Evolutionary conservation across 1,284 basidiomycete genomes (phyloP), one percentile per base, ranked within the genome.

Genomic region (Naganishia cerealis): DNA sequence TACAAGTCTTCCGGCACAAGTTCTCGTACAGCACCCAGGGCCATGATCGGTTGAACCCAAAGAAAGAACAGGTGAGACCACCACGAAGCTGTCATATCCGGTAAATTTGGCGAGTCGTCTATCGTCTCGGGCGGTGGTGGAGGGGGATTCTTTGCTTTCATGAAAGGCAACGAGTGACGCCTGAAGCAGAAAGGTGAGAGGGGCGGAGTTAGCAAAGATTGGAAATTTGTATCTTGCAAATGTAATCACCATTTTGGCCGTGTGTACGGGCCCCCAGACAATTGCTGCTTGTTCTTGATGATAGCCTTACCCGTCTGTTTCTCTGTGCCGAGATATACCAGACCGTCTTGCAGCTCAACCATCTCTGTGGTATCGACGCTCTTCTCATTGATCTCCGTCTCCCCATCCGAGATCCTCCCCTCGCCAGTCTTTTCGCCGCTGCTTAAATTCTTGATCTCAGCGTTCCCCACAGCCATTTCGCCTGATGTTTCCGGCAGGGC

Each of bases 1-100:
- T 89, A 94, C n/a, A 95, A 82, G 79, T 96, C 93, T 0, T 87
- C 82, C 0, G 88, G 86, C 76, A 93, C 89, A 5, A 95, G 84
- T 0, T 92, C 89, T 6, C 92, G 85, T 16, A 87, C 85, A 12
- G 82, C 81, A 16, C 83, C 83, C 0, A 81, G 74, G 3, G 80
- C 81, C 78, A 92, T 85, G 62, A 92, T 81, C 2, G 87, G 85
- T 0, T 86, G 87, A 62, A 94, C 85, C 92, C 92, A 95, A 61
- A 82, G 81, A 75, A 86, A 88, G 65, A 85, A 85, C 48, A 87
- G 71, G n/a, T 82, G 75, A 53, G 82, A 84, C 73, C 85, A 82
- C 76, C 82, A 82, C 68, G 79, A 82, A 0, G 87, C 86, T 1
- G 76, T 78, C 40, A 79, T 81, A 68, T 87, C 83, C 0, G 87